Evolutionary conservation across 2,329 filamentous ascomycete genomes (phyloP).

Genomic region (Zasmidium cellare): DNA sequence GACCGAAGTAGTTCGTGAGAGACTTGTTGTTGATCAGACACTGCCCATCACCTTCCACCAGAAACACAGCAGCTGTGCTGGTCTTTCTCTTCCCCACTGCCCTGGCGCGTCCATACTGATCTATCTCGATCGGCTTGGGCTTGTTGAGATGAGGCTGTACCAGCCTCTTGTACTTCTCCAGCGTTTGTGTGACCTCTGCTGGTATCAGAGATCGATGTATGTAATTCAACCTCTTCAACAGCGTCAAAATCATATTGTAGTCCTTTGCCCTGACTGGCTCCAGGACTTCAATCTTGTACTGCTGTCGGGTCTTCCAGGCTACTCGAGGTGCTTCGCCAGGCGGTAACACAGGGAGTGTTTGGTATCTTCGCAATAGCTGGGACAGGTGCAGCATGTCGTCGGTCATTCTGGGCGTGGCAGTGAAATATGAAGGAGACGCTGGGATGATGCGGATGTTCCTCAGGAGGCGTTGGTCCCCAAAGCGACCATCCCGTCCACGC

Average conservation of each 20-base stretch:
- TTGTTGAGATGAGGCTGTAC: slow-evolving; percentile 69
- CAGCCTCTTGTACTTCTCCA: slow-evolving; percentile 71
- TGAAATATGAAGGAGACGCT: slow-evolving; percentile 91
- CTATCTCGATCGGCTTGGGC: slow-evolving; percentile 65
- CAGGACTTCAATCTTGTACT: slow-evolving; percentile 71
- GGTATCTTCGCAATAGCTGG: slow-evolving; percentile 69
- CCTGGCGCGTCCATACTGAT: slow-evolving; percentile 74
- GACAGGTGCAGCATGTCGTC: slow-evolving; percentile 78
- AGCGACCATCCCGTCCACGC: slow-evolving; percentile 10
- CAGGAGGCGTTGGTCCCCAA: slow-evolving; percentile 26
- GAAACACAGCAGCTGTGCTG: slow-evolving; percentile 77
- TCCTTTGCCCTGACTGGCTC: slow-evolving; percentile 74
- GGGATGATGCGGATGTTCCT: slow-evolving; percentile 69
- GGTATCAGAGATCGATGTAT: slow-evolving; percentile 81
- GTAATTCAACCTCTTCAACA: slow-evolving; percentile 77
- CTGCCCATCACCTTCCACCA: slow-evolving; percentile 92
- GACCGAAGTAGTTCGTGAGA: slow-evolving; percentile 77
- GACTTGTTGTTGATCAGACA: slow-evolving; percentile 86
- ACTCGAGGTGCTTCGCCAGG: slow-evolving; percentile 68
- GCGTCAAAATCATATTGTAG: slow-evolving; percentile 72
- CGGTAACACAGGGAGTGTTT: slow-evolving; percentile 68
- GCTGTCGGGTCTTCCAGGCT: slow-evolving; percentile 76
- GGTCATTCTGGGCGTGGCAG: slow-evolving; percentile 78
- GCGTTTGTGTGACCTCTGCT: slow-evolving; percentile 62
- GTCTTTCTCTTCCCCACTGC: slow-evolving; percentile 86